phyloP scores from a whole-genome alignment of 345 rosid genomes.

The Alliaria petiolata region DNA sequence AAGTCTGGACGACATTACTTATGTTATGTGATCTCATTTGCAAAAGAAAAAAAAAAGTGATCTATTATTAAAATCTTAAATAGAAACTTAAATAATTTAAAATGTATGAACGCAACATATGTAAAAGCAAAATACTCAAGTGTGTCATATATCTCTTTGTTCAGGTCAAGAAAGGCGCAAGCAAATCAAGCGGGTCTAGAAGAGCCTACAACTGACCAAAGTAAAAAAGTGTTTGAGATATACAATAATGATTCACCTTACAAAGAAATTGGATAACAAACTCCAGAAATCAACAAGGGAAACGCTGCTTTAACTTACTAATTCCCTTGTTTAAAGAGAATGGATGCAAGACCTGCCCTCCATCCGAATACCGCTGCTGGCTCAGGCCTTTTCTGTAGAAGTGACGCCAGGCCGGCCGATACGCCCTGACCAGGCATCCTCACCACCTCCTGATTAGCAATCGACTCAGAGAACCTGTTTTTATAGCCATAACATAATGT shows the following conservation, averaged over 20 bases:
- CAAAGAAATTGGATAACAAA: not conserved
- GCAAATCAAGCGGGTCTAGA: not conserved
- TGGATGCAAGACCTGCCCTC: slow-evolving; percentile 65
- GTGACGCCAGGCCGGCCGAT: slow-evolving; percentile 46
- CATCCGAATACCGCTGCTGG: slow-evolving; percentile 59
- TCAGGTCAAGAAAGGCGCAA: slow-evolving; percentile 1
- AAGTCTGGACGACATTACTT: not conserved
- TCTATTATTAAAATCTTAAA: not conserved
- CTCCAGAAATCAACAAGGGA: not conserved
- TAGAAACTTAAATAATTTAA: not conserved
- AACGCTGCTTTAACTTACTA: slow-evolving; percentile 17
- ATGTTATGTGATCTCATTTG: not conserved
- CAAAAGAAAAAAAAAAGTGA: not conserved
- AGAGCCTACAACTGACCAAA: slow-evolving; percentile 20
- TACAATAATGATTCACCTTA: slow-evolving; percentile 1
- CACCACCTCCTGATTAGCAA: slow-evolving; percentile 33
- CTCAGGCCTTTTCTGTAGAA: slow-evolving; percentile 51
- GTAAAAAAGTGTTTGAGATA: not conserved
- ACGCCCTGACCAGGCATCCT: slow-evolving; percentile 33
- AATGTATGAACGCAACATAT: not conserved
- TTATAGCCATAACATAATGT: not conserved
- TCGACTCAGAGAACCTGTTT: slow-evolving; percentile 43
- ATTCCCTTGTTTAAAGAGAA: slow-evolving; percentile 61
- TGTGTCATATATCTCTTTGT: slow-evolving; percentile 4
- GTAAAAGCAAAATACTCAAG: not conserved